phyloP scores from a whole-genome alignment of 495 filamentous ascomycete species.

The Penicillium paradoxum region DNA sequence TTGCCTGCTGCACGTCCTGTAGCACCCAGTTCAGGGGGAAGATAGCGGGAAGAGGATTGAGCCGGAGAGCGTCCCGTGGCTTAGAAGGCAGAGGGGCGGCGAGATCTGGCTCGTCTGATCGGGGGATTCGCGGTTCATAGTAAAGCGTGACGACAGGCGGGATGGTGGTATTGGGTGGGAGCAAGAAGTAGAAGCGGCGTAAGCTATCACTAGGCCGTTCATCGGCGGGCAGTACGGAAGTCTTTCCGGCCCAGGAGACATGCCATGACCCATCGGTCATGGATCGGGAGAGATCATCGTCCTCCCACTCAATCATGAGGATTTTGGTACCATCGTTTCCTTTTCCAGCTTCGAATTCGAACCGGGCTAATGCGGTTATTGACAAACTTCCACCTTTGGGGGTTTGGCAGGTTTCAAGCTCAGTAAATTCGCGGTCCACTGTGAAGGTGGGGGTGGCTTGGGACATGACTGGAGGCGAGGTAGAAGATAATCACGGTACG shows the following conservation, averaged over 20 bases:
- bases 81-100: slow-evolving; percentile 1
- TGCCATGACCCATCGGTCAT: slow-evolving; percentile 52
- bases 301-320: slow-evolving; percentile 80
- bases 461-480: slow-evolving; percentile 9
- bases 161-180: slow-evolving; percentile 60
- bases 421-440: slow-evolving; percentile 33
- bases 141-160: slow-evolving; percentile 63
- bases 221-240: slow-evolving; percentile 56
- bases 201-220: slow-evolving; percentile 52
- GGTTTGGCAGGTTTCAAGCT: slow-evolving; percentile 29
- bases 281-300: slow-evolving; percentile 40
- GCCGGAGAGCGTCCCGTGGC: slow-evolving; percentile 34
- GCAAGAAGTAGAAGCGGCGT: slow-evolving; percentile 68
- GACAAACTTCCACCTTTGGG: slow-evolving; percentile 23
- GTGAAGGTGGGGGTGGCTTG: slow-evolving; percentile 30
- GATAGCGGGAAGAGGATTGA: slow-evolving; percentile 75
- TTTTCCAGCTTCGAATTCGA: slow-evolving; percentile 74
- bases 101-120: slow-evolving; percentile 8
- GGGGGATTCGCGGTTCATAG: slow-evolving; percentile 34
- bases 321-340: slow-evolving; percentile 81
- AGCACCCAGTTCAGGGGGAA: slow-evolving; percentile 63
- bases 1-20: slow-evolving; percentile 61
- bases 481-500: neutral
- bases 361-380: slow-evolving; percentile 63
- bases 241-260: slow-evolving; percentile 72